Percentiles rank a stretch among this genome's conserved stretches.
Evolutionary conservation across 176 grass and related monocot species (phyloP).

Genomic region (Otatea glauca): DNA sequence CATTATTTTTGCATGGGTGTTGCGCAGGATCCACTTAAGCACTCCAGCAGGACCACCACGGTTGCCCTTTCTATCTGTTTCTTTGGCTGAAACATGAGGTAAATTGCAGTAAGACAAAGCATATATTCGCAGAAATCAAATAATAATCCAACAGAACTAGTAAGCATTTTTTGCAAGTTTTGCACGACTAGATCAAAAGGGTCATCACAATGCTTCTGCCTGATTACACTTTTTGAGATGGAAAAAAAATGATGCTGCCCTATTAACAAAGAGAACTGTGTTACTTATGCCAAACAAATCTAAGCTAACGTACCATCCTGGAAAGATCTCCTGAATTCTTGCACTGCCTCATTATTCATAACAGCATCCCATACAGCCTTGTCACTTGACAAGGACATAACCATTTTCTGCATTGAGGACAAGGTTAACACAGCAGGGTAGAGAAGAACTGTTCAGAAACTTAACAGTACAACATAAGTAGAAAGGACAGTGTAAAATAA

Average conservation of each 20-base stretch:
- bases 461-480: neutral
- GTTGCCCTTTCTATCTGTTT: conserved; percentile 47
- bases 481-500: neutral
- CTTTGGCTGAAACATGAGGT: conserved; percentile 52
- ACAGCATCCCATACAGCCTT: conserved; percentile 91
- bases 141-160: neutral
- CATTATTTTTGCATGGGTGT: conserved; percentile 60
- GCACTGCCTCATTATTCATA: conserved; percentile 86
- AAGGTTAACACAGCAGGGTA: conserved; percentile 7
- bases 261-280: neutral
- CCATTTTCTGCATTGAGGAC: conserved; percentile 73
- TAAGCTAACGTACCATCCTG: conserved; percentile 53
- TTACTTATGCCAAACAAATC: conserved; percentile 11
- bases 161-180: conserved; percentile 7
- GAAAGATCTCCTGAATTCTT: conserved; percentile 79
- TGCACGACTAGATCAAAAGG: conserved; percentile 6
- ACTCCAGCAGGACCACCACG: conserved; percentile 40
- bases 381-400: conserved; percentile 85
- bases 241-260: neutral
- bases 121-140: neutral
- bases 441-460: conserved; percentile 6
- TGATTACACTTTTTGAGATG: neutral
- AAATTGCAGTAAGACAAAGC: conserved; percentile 31
- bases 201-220: neutral
- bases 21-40: conserved; percentile 67